Percentiles rank a stretch among this genome's conserved stretches.
Conservation (phyloP, 768 basidiomycete genomes). For the Trametes cubensis region DNA sequence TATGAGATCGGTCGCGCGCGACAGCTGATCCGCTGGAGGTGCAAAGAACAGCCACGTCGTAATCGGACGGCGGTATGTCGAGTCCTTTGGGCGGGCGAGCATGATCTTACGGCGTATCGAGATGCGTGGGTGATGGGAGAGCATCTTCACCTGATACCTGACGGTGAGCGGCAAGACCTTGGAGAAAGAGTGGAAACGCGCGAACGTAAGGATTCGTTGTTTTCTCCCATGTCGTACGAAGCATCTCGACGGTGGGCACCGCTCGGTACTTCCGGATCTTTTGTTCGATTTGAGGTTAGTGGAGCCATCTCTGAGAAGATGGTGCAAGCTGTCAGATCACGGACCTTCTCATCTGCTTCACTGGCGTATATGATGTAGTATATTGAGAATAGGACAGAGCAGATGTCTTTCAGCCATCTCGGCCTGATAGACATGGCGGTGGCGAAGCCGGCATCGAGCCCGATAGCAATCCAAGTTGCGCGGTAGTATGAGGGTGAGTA, state of each 20-base stretch:
- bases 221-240: constrained; percentile 97
- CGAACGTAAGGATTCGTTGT: constrained; percentile 88
- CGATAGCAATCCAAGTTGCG: constrained; percentile 92
- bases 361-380: constrained; percentile 91
- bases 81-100: constrained; percentile 79
- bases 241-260: constrained; percentile 94
- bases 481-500: constrained; percentile 94
- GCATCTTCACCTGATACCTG: constrained; percentile 62
- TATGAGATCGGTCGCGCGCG: constrained; percentile 74
- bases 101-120: constrained; percentile 72
- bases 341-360: constrained; percentile 96
- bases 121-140: constrained; percentile 62
- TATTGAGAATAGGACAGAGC: constrained; percentile 78
- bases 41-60: constrained; percentile 83
- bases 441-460: constrained; percentile 96
- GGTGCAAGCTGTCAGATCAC: neutral
- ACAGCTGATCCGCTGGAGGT: constrained; percentile 63
- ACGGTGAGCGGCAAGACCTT: neutral
- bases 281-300: neutral
- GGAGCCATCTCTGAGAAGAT: neutral
- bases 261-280: constrained; percentile 92
- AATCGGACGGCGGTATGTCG: constrained; percentile 80
- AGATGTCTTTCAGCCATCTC: constrained; percentile 88
- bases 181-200: constrained; percentile 22
- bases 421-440: constrained; percentile 92